Conservation (phyloP, 2,329 filamentous ascomycete species). For the Sporothrix pallida region DNA sequence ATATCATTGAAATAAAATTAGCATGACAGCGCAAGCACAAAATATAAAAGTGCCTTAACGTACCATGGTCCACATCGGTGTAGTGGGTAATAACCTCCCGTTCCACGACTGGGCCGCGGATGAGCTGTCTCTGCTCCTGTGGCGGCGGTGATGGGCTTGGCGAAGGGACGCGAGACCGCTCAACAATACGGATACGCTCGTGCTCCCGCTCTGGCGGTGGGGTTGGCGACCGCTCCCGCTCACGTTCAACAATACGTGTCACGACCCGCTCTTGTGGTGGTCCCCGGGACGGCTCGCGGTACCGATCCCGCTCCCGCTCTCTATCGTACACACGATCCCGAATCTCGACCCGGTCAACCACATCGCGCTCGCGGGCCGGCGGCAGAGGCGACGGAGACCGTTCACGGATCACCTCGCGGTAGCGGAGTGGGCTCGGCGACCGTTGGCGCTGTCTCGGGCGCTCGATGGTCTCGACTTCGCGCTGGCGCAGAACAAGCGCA, state of each 20-base stretch:
- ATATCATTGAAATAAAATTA: neutral
- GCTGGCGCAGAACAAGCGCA: slow-evolving; percentile 59
- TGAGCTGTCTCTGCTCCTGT: slow-evolving; percentile 59
- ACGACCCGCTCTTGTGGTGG: slow-evolving; percentile 33
- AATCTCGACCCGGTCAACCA: slow-evolving; percentile 42
- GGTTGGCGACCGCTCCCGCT: slow-evolving; percentile 54
- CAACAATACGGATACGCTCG: slow-evolving; percentile 55
- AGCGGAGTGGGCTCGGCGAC: slow-evolving; percentile 50
- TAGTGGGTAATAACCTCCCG: slow-evolving; percentile 91
- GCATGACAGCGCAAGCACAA: neutral
- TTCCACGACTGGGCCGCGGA: slow-evolving; percentile 79
- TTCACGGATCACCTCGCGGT: slow-evolving; percentile 53
- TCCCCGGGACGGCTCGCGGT: slow-evolving; percentile 30
- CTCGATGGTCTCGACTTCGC: slow-evolving; percentile 62
- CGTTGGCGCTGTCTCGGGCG: slow-evolving; percentile 51
- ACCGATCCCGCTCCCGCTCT: slow-evolving; percentile 32
- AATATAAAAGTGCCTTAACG: slow-evolving; percentile 41
- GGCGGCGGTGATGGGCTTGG: slow-evolving; percentile 60
- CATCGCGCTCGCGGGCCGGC: slow-evolving; percentile 44
- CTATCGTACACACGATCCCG: slow-evolving; percentile 41
- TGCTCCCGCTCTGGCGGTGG: slow-evolving; percentile 52
- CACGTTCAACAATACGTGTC: slow-evolving; percentile 51
- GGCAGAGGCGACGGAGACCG: slow-evolving; percentile 51
- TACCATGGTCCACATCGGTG: slow-evolving; percentile 84
- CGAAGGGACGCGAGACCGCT: slow-evolving; percentile 53